Conservation (phyloP, 257 asterid genomes). For the Forsythia viridissima region DNA sequence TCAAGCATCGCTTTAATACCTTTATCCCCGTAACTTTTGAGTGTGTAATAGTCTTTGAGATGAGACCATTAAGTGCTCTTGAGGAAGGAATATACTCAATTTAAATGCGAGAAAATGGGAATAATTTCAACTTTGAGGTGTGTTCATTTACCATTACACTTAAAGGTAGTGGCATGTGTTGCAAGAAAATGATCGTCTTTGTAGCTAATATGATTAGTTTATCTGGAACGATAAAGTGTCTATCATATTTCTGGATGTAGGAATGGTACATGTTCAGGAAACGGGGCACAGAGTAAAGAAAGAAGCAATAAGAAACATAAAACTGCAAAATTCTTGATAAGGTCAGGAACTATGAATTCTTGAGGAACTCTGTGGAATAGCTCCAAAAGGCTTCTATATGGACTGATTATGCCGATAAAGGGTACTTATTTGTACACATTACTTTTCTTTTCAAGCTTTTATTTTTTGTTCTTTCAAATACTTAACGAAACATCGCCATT, state of each 20-base stretch:
- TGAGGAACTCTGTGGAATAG: conserved; percentile 44
- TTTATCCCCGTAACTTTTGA: too few species aligned
- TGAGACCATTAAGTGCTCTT: too few species aligned
- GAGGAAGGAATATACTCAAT: too few species aligned
- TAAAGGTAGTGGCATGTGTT: too few species aligned
- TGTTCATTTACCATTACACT: too few species aligned
- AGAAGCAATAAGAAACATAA: conserved; percentile 34
- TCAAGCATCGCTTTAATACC: too few species aligned
- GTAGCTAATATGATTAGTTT: conserved; percentile 18
- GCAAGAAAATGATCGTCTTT: background rate
- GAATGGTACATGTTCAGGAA: conserved; percentile 39
- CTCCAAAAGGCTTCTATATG: conserved; percentile 43
- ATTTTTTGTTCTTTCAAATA: too few species aligned
- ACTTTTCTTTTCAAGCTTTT: too few species aligned
- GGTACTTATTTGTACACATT: conserved; percentile 29
- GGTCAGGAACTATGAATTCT: conserved; percentile 41
- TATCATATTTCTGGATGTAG: conserved; percentile 33
- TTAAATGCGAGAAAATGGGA: too few species aligned
- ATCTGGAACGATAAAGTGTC: background rate
- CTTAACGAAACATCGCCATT: too few species aligned
- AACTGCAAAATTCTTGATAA: conserved; percentile 65
- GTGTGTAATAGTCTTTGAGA: too few species aligned
- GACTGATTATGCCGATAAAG: conserved; percentile 45
- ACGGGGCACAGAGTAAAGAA: conserved; percentile 34
- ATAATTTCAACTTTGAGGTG: too few species aligned